Percentiles rank a stretch among this genome's conserved stretches.
phyloP scores from a whole-genome alignment of 805 yeast genomes.

The Dipodascus albidus region DNA sequence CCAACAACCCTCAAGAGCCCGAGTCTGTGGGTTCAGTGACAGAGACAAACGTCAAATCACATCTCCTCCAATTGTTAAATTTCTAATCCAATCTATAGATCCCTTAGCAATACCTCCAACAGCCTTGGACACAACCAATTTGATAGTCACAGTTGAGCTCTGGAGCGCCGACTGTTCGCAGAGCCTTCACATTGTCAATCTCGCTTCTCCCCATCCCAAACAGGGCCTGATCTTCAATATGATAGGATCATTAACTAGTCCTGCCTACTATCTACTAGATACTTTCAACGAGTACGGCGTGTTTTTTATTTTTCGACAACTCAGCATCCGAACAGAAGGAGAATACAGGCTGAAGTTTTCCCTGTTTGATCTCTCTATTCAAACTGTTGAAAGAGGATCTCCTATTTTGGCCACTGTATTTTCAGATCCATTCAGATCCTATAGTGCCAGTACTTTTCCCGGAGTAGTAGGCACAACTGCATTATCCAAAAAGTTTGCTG shows the following conservation, averaged over 20 bases:
- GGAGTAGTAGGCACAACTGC: constrained; percentile 34
- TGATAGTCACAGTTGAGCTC: neutral
- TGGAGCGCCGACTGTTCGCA: neutral
- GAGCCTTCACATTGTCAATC: neutral
- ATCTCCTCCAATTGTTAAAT: constrained; percentile 24
- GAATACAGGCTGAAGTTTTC: constrained; percentile 29
- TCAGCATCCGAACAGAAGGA: constrained; percentile 34
- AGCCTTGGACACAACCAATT: constrained; percentile 9
- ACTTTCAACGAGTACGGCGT: constrained; percentile 27
- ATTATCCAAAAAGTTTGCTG: constrained; percentile 30
- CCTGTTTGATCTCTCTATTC: constrained; percentile 24
- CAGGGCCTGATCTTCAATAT: constrained; percentile 22
- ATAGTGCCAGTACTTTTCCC: constrained; percentile 34
- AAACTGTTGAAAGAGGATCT: constrained; percentile 4
- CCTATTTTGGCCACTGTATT: constrained; percentile 20
- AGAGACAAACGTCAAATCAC: constrained; percentile 23
- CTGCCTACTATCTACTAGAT: constrained; percentile 29
- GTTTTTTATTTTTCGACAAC: constrained; percentile 33
- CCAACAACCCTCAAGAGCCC: constrained; percentile 34
- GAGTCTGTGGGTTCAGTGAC: constrained; percentile 38
- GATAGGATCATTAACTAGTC: constrained; percentile 30
- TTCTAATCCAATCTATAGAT: constrained; percentile 14
- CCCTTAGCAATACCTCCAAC: constrained; percentile 8
- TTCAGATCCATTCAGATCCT: constrained; percentile 29
- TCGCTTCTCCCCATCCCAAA: neutral